A percentile compares a stretch with the other conserved stretches of the same genome.
Conservation (phyloP, 2,329 filamentous ascomycete genomes). For the Ampelomyces quisqualis region DNA sequence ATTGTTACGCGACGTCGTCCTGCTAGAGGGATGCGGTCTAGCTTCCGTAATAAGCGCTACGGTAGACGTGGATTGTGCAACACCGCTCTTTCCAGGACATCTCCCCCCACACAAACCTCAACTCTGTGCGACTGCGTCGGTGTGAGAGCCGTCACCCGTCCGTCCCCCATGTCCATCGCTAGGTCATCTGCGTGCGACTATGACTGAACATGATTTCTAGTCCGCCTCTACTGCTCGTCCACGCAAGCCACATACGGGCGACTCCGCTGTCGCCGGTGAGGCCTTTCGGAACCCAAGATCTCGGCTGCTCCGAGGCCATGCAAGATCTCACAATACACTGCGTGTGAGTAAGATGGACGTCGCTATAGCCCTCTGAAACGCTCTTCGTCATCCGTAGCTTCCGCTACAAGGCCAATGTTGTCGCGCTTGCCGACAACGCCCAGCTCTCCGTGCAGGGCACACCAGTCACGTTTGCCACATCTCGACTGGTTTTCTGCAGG, state of each 20-base stretch:
- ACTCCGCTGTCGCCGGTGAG: conserved; percentile 15
- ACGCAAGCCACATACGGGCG: conserved; percentile 11
- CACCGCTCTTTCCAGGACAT: conserved; percentile 31
- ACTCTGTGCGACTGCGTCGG: conserved; percentile 23
- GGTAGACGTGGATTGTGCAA: conserved; percentile 10
- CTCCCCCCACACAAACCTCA: conserved; percentile 9
- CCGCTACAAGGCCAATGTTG: conserved; percentile 5
- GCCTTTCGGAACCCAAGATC: conserved; percentile 10
- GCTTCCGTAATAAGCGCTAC: conserved; percentile 10
- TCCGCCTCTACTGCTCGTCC: conserved; percentile 8
- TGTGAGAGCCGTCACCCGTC: conserved; percentile 31
- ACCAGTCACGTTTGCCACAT: conserved; percentile 3
- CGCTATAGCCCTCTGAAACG: conserved; percentile 1
- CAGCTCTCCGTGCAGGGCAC: conserved; percentile 6
- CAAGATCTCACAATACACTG: conserved; percentile 1
- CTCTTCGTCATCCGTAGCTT: conserved; percentile 9
- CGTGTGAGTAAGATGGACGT: background rate
- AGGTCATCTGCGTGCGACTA: conserved; percentile 6
- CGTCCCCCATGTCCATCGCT: conserved; percentile 7
- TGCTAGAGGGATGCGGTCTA: conserved; percentile 4
- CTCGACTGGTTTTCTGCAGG: conserved; percentile 4
- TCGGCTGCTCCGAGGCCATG: conserved; percentile 12
- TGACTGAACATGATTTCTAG: conserved; percentile 5
- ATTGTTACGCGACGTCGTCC: conserved; percentile 19
- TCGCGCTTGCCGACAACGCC: conserved; percentile 6